Evolutionary conservation across 1,139 yeast species (phyloP).

Genomic region (Candida labiduridarum): DNA sequence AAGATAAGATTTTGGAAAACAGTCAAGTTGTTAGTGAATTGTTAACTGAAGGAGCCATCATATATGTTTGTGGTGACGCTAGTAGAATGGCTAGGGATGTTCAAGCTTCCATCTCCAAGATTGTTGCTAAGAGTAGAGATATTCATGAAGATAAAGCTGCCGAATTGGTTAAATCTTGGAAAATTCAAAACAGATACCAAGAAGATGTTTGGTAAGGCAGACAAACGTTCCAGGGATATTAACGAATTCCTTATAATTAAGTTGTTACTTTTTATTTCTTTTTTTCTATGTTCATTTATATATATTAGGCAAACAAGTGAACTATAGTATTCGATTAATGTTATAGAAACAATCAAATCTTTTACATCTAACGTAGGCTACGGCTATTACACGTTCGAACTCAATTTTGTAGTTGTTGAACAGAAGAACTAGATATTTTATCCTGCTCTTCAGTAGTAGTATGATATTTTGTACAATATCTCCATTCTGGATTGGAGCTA

Average conservation of each 20-base stretch:
- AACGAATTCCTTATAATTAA: not conserved
- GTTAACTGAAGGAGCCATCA: slow-evolving; percentile 74
- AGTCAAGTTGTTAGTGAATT: slow-evolving; percentile 58
- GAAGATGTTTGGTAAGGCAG: slow-evolving; percentile 88
- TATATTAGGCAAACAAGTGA: not conserved
- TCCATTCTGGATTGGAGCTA: slow-evolving; percentile 41
- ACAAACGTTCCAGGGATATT: not conserved
- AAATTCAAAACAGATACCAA: slow-evolving; percentile 86
- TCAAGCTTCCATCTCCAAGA: slow-evolving; percentile 66
- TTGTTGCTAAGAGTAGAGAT: slow-evolving; percentile 61
- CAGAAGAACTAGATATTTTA: too few species aligned
- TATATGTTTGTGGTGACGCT: slow-evolving; percentile 98
- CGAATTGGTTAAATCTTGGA: slow-evolving; percentile 77
- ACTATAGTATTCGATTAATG: not conserved
- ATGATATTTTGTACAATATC: slow-evolving; percentile 26
- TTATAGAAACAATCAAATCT: not conserved
- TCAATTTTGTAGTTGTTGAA: not conserved
- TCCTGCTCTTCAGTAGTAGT: not conserved
- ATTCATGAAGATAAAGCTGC: slow-evolving; percentile 69
- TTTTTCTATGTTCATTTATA: not conserved
- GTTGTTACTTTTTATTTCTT: not conserved
- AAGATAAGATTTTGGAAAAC: slow-evolving; percentile 69
- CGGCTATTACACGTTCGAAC: not conserved
- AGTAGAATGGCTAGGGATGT: slow-evolving; percentile 96
- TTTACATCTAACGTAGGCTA: not conserved